phyloP scores from a whole-genome alignment of 768 basidiomycete genomes.

The Sporobolomyces pararoseus region DNA sequence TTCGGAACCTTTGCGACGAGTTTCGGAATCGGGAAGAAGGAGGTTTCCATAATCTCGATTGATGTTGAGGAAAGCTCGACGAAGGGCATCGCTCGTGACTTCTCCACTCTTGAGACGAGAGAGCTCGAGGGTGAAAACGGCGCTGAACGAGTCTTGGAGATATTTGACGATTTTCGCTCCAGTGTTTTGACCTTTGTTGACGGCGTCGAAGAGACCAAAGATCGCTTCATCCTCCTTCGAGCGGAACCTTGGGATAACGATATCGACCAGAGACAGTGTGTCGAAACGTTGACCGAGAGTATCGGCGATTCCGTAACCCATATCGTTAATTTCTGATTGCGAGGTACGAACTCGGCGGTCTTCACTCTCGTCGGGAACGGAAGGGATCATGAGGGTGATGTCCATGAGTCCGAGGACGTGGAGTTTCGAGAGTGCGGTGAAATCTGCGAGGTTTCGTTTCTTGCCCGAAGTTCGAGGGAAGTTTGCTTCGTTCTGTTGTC shows the following conservation, averaged over 20 bases:
- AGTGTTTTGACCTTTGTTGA: slow-evolving; percentile 54
- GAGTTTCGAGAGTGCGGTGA: slow-evolving; percentile 76
- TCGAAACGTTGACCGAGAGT: slow-evolving; percentile 69
- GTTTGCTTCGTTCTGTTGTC: slow-evolving; percentile 49
- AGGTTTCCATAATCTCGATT: slow-evolving; percentile 75
- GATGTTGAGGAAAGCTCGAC: slow-evolving; percentile 79
- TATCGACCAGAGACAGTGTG: slow-evolving; percentile 80
- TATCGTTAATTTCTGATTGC: slow-evolving; percentile 75
- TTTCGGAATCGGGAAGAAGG: slow-evolving; percentile 48
- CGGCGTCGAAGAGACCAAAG: slow-evolving; percentile 87
- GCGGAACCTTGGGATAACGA: slow-evolving; percentile 82
- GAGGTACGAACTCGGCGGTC: slow-evolving; percentile 90
- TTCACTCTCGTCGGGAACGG: slow-evolving; percentile 60
- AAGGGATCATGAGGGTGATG: slow-evolving; percentile 64
- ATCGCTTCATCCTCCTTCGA: slow-evolving; percentile 72
- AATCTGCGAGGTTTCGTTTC: slow-evolving; percentile 65
- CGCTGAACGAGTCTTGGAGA: slow-evolving; percentile 73
- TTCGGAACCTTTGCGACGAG: slow-evolving; percentile 38
- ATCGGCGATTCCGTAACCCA: slow-evolving; percentile 96
- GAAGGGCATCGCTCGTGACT: slow-evolving; percentile 67
- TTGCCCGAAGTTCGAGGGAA: slow-evolving; percentile 43
- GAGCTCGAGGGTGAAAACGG: slow-evolving; percentile 62
- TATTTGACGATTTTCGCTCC: slow-evolving; percentile 66
- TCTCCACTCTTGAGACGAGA: slow-evolving; percentile 56
- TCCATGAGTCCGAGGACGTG: slow-evolving; percentile 96